These are phyloP conservation scores for Myxozyma kluyveri DNA, from an alignment of 805 yeast species.

Conservation along the genomic window DNA sequence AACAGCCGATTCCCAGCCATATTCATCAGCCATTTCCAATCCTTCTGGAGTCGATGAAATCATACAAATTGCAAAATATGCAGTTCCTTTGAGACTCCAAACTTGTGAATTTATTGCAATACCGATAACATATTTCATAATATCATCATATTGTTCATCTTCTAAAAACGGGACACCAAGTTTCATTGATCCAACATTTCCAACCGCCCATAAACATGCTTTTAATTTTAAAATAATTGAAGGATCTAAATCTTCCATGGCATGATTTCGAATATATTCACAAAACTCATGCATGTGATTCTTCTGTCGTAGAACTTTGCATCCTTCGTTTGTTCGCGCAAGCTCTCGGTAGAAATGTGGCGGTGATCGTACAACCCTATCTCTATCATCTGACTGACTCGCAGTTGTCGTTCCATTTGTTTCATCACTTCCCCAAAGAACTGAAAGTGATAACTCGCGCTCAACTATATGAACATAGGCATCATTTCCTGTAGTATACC, in stretches of 20 bases:
- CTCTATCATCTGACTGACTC: not conserved
- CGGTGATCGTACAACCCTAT: constrained; percentile 40
- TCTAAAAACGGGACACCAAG: constrained; percentile 64
- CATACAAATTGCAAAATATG: constrained; percentile 74
- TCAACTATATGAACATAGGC: constrained; percentile 31
- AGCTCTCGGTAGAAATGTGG: constrained; percentile 76
- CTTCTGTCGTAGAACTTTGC: constrained; percentile 54
- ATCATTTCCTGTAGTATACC: constrained; percentile 48
- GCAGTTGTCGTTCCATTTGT: not conserved
- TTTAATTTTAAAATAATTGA: constrained; percentile 51
- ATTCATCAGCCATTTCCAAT: constrained; percentile 76
- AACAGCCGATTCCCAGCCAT: constrained; percentile 63
- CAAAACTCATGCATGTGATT: constrained; percentile 41
- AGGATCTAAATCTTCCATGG: constrained; percentile 35
- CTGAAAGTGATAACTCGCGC: constrained; percentile 19
- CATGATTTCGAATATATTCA: constrained; percentile 32
- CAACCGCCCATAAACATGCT: constrained; percentile 83
- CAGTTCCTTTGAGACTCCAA: constrained; percentile 69
- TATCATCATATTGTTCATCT: constrained; percentile 45
- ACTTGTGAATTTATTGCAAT: constrained; percentile 49
- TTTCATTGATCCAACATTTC: constrained; percentile 71
- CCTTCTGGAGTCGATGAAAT: constrained; percentile 74
- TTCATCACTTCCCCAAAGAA: not conserved
- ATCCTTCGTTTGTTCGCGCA: constrained; percentile 78
- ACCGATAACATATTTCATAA: constrained; percentile 53